These are phyloP conservation scores for Alternaria novae-zelandiae DNA, from an alignment of 2,329 filamentous ascomycete genomes.

Conservation along the genomic window DNA sequence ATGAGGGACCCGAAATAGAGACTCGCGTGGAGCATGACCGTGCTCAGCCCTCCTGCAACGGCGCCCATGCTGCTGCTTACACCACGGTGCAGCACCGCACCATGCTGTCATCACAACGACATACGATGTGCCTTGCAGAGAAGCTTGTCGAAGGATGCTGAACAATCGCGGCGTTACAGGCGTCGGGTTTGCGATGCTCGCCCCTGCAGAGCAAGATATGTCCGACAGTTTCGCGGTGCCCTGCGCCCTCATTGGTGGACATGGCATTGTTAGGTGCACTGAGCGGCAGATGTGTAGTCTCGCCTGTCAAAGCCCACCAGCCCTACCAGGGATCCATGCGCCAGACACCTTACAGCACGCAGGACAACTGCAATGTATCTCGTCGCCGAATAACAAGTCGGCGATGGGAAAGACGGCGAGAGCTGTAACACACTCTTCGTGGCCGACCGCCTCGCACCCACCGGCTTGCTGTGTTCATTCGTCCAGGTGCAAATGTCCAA, in stretches of 20 bases:
- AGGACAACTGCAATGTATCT: slow-evolving; percentile 13
- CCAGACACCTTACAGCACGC: slow-evolving; percentile 2
- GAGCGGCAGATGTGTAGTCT: slow-evolving; percentile 29
- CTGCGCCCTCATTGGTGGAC: slow-evolving; percentile 23
- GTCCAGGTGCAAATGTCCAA: slow-evolving; percentile 28
- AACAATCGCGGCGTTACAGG: slow-evolving; percentile 5
- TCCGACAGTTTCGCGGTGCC: slow-evolving; percentile 14
- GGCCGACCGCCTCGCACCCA: slow-evolving; percentile 13
- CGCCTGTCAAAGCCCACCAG: slow-evolving; percentile 11
- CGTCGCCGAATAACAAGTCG: slow-evolving; percentile 16
- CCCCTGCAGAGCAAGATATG: slow-evolving; percentile 22
- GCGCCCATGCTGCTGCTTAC: slow-evolving; percentile 37
- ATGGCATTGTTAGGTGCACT: slow-evolving; percentile 22
- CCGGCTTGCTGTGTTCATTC: slow-evolving; percentile 26
- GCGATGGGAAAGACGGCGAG: slow-evolving; percentile 11
- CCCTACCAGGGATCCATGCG: slow-evolving; percentile 14
- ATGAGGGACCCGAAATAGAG: slow-evolving; percentile 39
- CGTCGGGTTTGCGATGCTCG: slow-evolving; percentile 11
- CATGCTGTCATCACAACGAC: slow-evolving; percentile 25
- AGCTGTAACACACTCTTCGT: slow-evolving; percentile 9
- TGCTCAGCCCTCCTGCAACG: slow-evolving; percentile 43
- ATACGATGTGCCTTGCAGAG: slow-evolving; percentile 6
- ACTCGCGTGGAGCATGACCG: slow-evolving; percentile 25
- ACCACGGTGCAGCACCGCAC: slow-evolving; percentile 25
- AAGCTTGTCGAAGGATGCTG: slow-evolving; percentile 5